These are phyloP conservation scores for Trypanosoma melophagium DNA, from an alignment of 208 protist genomes.

Conservation along the genomic window DNA sequence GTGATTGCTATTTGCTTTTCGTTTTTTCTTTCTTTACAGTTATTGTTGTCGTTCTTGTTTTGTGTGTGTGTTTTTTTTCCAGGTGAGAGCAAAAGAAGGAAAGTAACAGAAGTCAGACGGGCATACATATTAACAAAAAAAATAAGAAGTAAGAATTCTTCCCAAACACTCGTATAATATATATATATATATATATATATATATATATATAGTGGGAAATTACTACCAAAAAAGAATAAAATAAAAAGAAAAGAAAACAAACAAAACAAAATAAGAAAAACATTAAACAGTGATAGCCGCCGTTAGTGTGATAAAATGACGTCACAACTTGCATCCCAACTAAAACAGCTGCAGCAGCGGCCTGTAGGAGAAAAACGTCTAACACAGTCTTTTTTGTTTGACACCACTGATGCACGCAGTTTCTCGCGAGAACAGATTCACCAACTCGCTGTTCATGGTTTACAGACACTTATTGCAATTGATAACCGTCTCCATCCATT, in stretches of 20 bases:
- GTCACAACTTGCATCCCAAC: constrained; percentile 78
- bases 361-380: constrained; percentile 61
- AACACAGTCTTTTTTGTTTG: constrained; percentile 80
- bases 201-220: no score
- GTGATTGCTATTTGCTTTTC: not conserved
- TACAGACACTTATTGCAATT: constrained; percentile 69
- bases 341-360: constrained; percentile 73
- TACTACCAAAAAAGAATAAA: constrained; percentile 4
- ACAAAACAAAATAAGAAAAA: constrained; percentile 7
- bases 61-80: constrained; percentile 1
- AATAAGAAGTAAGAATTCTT: not conserved
- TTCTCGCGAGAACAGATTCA: constrained; percentile 87
- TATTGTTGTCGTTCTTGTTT: not conserved
- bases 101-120: not conserved
- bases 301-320: constrained; percentile 35
- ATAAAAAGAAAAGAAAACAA: constrained; percentile 6
- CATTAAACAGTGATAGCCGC: not conserved
- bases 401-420: constrained; percentile 56
- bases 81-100: constrained; percentile 1
- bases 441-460: constrained; percentile 69
- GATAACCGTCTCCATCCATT: constrained; percentile 87
- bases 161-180: no score
- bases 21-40: constrained; percentile 3
- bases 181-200: no score
- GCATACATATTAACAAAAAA: not conserved